These are phyloP conservation scores for Cystobasidium pallidum DNA, from an alignment of 1,284 basidiomycete species.

Conservation along the genomic window DNA sequence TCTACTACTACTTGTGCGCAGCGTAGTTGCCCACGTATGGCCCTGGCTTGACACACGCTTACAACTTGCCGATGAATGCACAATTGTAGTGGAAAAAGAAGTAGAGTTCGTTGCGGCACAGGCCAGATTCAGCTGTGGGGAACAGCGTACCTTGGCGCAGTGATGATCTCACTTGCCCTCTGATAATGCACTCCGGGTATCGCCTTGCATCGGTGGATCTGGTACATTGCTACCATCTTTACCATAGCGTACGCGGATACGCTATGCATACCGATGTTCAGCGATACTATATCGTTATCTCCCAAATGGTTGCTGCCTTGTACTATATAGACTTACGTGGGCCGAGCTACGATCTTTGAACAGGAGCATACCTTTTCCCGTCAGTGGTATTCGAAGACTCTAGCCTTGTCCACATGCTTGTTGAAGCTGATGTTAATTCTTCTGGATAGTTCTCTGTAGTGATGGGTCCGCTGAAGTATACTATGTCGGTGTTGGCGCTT, in stretches of 20 bases:
- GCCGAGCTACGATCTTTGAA: too few species aligned
- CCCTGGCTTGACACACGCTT: conserved; percentile 15
- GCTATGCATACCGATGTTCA: too few species aligned
- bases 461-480: neutral
- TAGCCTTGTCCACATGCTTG: neutral
- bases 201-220: too few species aligned
- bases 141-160: conserved; percentile 19
- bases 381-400: neutral
- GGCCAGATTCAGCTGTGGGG: neutral
- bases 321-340: too few species aligned
- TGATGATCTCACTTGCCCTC: conserved; percentile 23
- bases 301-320: too few species aligned
- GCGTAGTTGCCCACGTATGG: conserved; percentile 25
- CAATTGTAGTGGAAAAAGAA: conserved; percentile 4
- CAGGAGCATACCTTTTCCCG: conserved; percentile 12
- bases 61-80: conserved; percentile 21
- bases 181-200: too few species aligned
- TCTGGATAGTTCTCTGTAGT: neutral
- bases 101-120: neutral
- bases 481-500: neutral
- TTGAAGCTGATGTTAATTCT: neutral
- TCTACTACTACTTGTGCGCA: conserved; percentile 2
- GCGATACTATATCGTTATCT: too few species aligned
- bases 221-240: conserved; percentile 11
- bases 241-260: conserved; percentile 24